Evolutionary conservation across 2,329 filamentous ascomycete genomes (phyloP).

Genomic region (Dryadomyces quercivorus): DNA sequence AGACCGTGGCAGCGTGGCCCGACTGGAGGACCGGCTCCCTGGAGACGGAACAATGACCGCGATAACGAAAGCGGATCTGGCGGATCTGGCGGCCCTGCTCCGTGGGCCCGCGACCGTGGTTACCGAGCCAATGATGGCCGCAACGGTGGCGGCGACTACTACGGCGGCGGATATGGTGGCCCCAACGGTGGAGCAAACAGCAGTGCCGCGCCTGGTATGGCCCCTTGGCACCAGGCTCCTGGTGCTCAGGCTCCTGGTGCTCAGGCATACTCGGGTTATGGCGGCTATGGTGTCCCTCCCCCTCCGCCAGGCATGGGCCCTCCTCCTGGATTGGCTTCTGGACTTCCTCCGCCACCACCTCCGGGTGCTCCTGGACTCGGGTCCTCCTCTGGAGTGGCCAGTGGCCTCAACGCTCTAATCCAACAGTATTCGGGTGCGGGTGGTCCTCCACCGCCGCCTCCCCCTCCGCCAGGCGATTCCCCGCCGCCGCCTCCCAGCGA

Average conservation of each 20-base stretch:
- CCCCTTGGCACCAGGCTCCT: constrained; percentile 28
- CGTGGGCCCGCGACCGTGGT: constrained; percentile 49
- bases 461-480: constrained; percentile 15
- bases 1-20: constrained; percentile 87
- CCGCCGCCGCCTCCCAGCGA: constrained; percentile 24
- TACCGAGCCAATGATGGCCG: constrained; percentile 34
- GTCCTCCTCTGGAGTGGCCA: constrained; percentile 38
- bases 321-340: constrained; percentile 9
- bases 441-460: constrained; percentile 9
- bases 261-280: constrained; percentile 15
- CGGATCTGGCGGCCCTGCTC: constrained; percentile 34
- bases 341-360: constrained; percentile 4
- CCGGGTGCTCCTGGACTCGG: constrained; percentile 13
- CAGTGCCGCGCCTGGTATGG: constrained; percentile 43
- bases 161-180: constrained; percentile 12
- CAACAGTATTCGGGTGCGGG: constrained; percentile 38
- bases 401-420: constrained; percentile 51
- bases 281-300: constrained; percentile 37
- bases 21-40: constrained; percentile 73
- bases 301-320: constrained; percentile 22
- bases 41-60: constrained; percentile 50
- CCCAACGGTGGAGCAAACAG: constrained; percentile 19
- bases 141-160: constrained; percentile 24
- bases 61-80: constrained; percentile 28
- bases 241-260: constrained; percentile 17